Percentiles rank a stretch among this genome's conserved stretches.
phyloP scores from a whole-genome alignment of 1,139 yeast genomes.

The Kodamaea anthophila region DNA sequence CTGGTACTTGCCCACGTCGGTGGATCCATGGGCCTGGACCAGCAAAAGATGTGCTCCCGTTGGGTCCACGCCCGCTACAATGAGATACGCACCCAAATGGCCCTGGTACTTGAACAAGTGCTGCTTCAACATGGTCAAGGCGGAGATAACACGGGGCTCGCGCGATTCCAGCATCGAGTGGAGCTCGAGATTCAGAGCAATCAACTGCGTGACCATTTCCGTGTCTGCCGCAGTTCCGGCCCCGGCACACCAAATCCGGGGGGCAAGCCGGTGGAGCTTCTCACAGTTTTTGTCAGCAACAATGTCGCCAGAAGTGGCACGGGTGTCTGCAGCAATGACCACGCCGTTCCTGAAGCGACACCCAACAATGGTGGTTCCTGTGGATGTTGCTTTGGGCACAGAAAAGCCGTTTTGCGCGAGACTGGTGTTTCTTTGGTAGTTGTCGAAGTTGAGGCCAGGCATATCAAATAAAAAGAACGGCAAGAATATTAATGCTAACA shows the following conservation, averaged over 20 bases:
- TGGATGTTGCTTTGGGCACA: constrained; percentile 85
- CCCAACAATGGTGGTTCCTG: constrained; percentile 98
- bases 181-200: constrained; percentile 83
- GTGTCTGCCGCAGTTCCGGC: constrained; percentile 99
- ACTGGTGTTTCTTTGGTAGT: constrained; percentile 79
- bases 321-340: constrained; percentile 95
- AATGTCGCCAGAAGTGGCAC: constrained; percentile 93
- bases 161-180: constrained; percentile 80
- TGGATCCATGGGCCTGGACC: constrained; percentile 96
- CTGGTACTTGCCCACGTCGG: constrained; percentile 89
- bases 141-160: constrained; percentile 88
- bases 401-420: constrained; percentile 68
- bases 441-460: constrained; percentile 92
- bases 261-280: constrained; percentile 86
- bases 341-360: constrained; percentile 90
- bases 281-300: constrained; percentile 98
- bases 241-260: constrained; percentile 98
- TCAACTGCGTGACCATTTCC: constrained; percentile 91
- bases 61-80: constrained; percentile 96
- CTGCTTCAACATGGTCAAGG: constrained; percentile 88
- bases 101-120: constrained; percentile 96
- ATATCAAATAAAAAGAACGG: too few species aligned
- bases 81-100: constrained; percentile 91
- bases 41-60: constrained; percentile 91
- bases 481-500: too few species aligned